phyloP scores from a whole-genome alignment of 1,284 basidiomycete genomes.

The Rhodotorula mucilaginosa region DNA sequence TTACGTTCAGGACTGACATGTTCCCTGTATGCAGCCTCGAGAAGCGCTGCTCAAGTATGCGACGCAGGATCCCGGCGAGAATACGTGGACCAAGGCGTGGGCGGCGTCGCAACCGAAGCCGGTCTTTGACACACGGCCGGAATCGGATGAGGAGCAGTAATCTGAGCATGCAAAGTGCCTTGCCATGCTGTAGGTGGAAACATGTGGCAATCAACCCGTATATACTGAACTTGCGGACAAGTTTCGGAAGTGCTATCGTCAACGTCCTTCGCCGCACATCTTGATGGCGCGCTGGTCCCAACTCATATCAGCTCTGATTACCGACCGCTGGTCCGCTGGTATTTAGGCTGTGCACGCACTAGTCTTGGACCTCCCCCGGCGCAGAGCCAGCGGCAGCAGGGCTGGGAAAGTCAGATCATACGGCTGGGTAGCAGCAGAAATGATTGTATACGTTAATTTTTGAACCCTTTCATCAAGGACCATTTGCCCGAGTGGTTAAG shows the following conservation, averaged over 20 bases:
- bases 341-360: no score
- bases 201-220: not conserved
- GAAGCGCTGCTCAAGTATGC: constrained; percentile 96
- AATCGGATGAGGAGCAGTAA: constrained; percentile 27
- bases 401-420: no score
- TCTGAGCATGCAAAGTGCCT: not conserved
- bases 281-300: no score
- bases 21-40: constrained; percentile 93
- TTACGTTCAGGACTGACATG: constrained; percentile 43
- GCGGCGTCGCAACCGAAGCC: constrained; percentile 36
- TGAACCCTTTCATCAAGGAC: not conserved
- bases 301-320: no score
- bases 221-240: not conserved
- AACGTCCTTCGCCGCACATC: no score
- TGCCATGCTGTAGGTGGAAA: not conserved
- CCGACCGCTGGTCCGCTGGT: no score
- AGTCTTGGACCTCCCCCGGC: no score
- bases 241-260: no score
- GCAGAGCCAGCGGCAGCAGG: no score
- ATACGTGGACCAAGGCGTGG: constrained; percentile 39
- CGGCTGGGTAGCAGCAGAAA: no score
- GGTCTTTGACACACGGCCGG: constrained; percentile 30
- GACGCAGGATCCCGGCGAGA: constrained; percentile 49
- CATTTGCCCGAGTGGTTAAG: constrained; percentile 20
- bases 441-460: no score